These are phyloP conservation scores for Spizellomyces punctatus DNA, from an alignment of 192 early-diverging fungal species.

Conservation along the genomic window DNA sequence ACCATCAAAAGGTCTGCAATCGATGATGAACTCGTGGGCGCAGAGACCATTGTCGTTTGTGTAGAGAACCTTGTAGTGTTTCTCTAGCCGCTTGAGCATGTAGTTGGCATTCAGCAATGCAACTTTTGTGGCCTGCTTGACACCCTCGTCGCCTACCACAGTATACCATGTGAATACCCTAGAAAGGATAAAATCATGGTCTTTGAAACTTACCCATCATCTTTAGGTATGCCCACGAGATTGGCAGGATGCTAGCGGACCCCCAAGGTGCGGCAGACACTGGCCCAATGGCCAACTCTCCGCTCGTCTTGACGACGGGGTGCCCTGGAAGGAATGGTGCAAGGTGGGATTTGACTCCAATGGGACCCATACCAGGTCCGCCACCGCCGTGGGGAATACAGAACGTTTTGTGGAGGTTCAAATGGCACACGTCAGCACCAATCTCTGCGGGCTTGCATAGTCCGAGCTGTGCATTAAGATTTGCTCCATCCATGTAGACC, in stretches of 20 bases:
- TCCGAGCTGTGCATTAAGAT: conserved; percentile 60
- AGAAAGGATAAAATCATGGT: conserved; percentile 7
- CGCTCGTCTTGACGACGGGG: conserved; percentile 74
- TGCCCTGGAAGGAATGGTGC: conserved; percentile 92
- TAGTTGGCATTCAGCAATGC: conserved; percentile 99
- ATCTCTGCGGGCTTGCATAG: conserved; percentile 82
- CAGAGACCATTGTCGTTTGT: conserved; percentile 94
- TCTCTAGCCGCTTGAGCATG: conserved; percentile 88
- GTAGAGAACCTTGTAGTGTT: conserved; percentile 91
- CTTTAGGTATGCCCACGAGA: conserved; percentile 99
- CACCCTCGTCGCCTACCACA: conserved; percentile 70
- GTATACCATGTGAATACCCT: not conserved
- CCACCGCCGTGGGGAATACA: conserved; percentile 98
- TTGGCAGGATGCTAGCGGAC: conserved; percentile 93
- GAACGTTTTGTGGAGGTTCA: conserved; percentile 99
- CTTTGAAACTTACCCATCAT: conserved; percentile 71
- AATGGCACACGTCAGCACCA: conserved; percentile 98
- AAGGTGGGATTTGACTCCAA: conserved; percentile 90
- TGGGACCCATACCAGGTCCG: conserved; percentile 97
- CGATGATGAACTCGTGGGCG: conserved; percentile 99
- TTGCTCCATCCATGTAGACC: conserved; percentile 95
- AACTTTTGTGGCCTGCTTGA: conserved; percentile 81
- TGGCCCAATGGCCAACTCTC: conserved; percentile 83
- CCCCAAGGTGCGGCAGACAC: conserved; percentile 97
- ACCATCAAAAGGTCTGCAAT: conserved; percentile 85